phyloP scores from a whole-genome alignment of 805 yeast genomes.

The Vanderwaltozyma polyspora region DNA sequence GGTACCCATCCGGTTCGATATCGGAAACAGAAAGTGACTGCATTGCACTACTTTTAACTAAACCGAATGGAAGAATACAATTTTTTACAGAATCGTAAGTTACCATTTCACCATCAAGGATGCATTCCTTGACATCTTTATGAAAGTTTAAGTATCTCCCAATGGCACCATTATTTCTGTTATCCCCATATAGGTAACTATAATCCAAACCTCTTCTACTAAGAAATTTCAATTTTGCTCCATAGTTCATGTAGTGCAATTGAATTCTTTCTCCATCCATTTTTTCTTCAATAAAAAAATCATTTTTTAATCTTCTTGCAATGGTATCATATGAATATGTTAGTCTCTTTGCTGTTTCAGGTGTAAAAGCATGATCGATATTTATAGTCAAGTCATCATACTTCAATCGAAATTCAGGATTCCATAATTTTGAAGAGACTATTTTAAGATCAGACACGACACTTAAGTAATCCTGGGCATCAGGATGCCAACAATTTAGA shows the following conservation, averaged over 20 bases:
- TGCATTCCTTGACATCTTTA: constrained; percentile 27
- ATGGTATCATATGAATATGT: constrained; percentile 39
- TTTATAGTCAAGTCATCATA: constrained; percentile 29
- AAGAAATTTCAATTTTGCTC: constrained; percentile 25
- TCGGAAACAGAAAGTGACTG: constrained; percentile 37
- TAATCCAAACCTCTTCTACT: constrained; percentile 67
- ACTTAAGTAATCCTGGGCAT: constrained; percentile 52
- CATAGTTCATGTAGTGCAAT: constrained; percentile 49
- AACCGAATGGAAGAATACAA: constrained; percentile 65
- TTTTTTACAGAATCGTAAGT: constrained; percentile 59
- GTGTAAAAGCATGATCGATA: constrained; percentile 43
- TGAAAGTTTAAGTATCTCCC: constrained; percentile 38
- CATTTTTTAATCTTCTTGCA: constrained; percentile 33
- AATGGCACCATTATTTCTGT: constrained; percentile 39
- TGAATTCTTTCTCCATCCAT: constrained; percentile 88
- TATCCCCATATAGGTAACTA: constrained; percentile 55
- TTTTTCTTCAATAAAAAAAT: constrained; percentile 76
- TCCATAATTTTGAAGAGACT: constrained; percentile 47
- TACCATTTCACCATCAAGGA: constrained; percentile 87
- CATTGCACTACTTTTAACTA: constrained; percentile 59
- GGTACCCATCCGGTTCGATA: constrained; percentile 28
- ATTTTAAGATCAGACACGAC: constrained; percentile 53
- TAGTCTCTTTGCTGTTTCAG: constrained; percentile 60
- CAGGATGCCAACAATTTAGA: constrained; percentile 63
- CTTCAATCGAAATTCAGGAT: constrained; percentile 36